Evolutionary conservation across 352 stramenopile genomes (phyloP).

Genomic region (Pythium utonaiense): DNA sequence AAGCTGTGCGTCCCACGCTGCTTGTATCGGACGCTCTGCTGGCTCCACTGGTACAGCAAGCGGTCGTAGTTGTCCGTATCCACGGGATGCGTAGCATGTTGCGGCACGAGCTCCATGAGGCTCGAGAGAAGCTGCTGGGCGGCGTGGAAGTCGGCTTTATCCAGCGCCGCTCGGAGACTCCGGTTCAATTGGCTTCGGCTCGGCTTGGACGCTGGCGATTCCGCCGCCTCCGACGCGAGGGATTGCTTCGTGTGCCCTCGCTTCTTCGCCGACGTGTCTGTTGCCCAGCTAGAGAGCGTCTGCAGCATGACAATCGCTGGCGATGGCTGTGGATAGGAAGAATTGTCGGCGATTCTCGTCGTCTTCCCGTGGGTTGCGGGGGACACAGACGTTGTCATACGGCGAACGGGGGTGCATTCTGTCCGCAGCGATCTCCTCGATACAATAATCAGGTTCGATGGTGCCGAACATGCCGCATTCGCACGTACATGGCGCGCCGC

Average conservation of each 20-base stretch:
- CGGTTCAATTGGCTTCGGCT: constrained; percentile 9
- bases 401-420: constrained; percentile 1
- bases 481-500: constrained; percentile 13
- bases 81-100: constrained; percentile 2
- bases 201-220: background rate
- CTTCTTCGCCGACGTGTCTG: background rate
- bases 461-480: background rate
- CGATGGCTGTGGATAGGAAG: background rate
- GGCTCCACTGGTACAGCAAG: constrained; percentile 46
- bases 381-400: background rate
- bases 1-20: constrained; percentile 21
- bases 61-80: constrained; percentile 46
- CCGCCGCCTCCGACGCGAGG: background rate
- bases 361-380: background rate
- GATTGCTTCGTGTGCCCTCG: background rate
- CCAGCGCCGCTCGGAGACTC: constrained; percentile 4
- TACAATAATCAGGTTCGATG: background rate
- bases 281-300: constrained; percentile 10
- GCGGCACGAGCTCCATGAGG: background rate
- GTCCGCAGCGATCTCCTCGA: background rate
- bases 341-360: background rate
- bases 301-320: constrained; percentile 17
- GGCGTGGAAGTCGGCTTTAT: constrained; percentile 10
- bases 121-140: constrained; percentile 8
- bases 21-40: background rate